Base-by-base conservation (phyloP, 2,329 filamentous ascomycete species). In the Colletotrichum musicola region DNA sequence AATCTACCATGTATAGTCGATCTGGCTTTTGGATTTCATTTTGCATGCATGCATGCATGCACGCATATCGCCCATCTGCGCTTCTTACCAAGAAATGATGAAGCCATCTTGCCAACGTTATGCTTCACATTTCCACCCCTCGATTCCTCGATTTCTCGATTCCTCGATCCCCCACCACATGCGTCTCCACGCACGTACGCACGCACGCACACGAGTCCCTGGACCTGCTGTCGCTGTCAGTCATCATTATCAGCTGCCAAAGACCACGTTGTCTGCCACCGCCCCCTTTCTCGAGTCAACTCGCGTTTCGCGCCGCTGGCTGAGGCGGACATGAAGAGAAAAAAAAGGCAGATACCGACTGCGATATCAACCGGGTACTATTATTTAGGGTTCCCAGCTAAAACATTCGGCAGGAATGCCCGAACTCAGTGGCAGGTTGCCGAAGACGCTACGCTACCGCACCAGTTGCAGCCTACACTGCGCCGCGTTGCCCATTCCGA, bases 51-150 rank as follows among this genome's bases (percentile, higher is more conserved):
- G 64, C 49, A 57, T 50, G 22, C 22, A 25, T 25, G 22, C 22
- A 35, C 30, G 30, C 30, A 35, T 35, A 35, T 35, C 30, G 7
- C 30, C 30, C 25, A 16, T 50, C 38, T 35, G 42, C 6, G n/a
- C 6, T 20, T 25, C 42, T 44, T 6, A 38, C 25, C 30, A 40
- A 42, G 35, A 42, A 18, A 20, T 44, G 49, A 60, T 40, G 27
- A 65, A 38, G 49, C 57, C 44, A 58, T 62, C 50, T 62, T 58
- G 55, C 57, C 12, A 58, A 54, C 35, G n/a, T 66, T 42, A 68
- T 61, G 54, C 61, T 16, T 58, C 53, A 35, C 30, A 10, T 7
- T 35, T 35, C 30, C 7, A 35, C 40, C 4, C 47, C 46, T 42
- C 47, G 42, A 25, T 30, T 10, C 16, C 35, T 42, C 35, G 59